Evolutionary conservation across 2,329 filamentous ascomycete species (phyloP).

Genomic region (Madurella fahalii): DNA sequence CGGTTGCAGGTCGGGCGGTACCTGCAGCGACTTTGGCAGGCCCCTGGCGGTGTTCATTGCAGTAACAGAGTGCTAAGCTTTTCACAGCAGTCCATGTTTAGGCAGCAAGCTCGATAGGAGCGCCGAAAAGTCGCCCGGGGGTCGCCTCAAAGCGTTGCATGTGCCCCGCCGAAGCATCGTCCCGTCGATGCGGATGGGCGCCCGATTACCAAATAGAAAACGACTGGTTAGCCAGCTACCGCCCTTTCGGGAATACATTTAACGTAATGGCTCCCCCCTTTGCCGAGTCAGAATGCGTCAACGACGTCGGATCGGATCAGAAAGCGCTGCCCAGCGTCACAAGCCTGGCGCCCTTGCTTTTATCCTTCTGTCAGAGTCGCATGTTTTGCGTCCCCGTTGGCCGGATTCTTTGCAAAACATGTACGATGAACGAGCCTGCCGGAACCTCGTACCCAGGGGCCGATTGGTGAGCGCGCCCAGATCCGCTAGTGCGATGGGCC

Average conservation of each 20-base stretch:
- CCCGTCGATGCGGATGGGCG: constrained; percentile 25
- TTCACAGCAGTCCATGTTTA: neutral
- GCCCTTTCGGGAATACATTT: constrained; percentile 38
- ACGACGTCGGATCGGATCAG: neutral
- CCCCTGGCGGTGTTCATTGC: neutral
- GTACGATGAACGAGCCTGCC: too few species aligned
- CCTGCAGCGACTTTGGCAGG: constrained; percentile 9
- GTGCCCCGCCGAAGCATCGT: constrained; percentile 16
- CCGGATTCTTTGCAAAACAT: too few species aligned
- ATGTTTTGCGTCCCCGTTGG: too few species aligned
- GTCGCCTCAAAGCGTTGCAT: constrained; percentile 5
- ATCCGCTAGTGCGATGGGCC: neutral
- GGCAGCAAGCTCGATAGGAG: neutral
- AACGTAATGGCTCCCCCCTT: constrained; percentile 44
- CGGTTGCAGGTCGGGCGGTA: constrained; percentile 19
- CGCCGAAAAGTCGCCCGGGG: constrained; percentile 10
- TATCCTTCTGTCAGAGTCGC: too few species aligned
- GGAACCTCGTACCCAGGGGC: too few species aligned
- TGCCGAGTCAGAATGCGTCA: constrained; percentile 30
- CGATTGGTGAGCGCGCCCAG: neutral
- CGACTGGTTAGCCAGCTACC: constrained; percentile 25
- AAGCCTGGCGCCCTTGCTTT: neutral
- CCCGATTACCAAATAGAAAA: constrained; percentile 49
- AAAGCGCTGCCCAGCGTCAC: neutral
- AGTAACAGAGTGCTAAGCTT: constrained; percentile 9